A percentile compares a stretch with the other conserved stretches of the same genome.
phyloP scores from a whole-genome alignment of 768 basidiomycete species.

The Amanita subjunquillea region DNA sequence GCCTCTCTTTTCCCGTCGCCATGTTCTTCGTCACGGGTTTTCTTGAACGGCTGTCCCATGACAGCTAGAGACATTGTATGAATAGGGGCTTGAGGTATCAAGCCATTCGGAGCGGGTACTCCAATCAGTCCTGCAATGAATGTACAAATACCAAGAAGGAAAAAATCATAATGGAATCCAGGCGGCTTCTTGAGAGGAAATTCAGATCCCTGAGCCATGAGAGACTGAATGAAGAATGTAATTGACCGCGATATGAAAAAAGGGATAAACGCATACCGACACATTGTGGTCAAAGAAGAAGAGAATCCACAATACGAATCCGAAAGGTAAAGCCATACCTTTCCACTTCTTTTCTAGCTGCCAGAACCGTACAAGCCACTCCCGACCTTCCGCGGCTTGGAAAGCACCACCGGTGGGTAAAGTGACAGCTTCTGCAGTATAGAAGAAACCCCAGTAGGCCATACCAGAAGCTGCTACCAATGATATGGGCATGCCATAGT shows the following conservation, averaged over 20 bases:
- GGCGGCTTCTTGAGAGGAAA: conserved; percentile 90
- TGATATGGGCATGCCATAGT: conserved; percentile 89
- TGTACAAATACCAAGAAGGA: conserved; percentile 83
- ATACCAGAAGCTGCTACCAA: conserved; percentile 65
- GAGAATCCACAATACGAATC: conserved; percentile 77
- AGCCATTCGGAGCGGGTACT: conserved; percentile 77
- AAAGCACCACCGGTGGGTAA: conserved; percentile 65
- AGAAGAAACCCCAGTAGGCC: conserved; percentile 83
- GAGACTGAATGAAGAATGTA: conserved; percentile 36
- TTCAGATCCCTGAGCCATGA: conserved; percentile 86
- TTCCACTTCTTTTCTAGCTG: conserved; percentile 83
- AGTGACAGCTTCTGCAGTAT: conserved; percentile 46
- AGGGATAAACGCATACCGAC: conserved; percentile 44
- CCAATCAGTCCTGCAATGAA: conserved; percentile 84
- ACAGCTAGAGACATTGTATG: conserved; percentile 78
- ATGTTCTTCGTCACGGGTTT: conserved; percentile 23
- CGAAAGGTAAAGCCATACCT: conserved; percentile 83
- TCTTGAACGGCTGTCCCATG: conserved; percentile 37
- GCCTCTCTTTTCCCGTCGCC: conserved; percentile 6
- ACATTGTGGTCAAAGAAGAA: conserved; percentile 97
- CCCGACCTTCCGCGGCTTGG: conserved; percentile 56
- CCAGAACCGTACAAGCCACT: conserved; percentile 89
- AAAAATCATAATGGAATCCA: conserved; percentile 83
- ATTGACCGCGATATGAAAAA: neutral
- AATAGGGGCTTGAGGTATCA: conserved; percentile 87